Base-by-base conservation (phyloP, 768 basidiomycete species). In the Tephrocybe rancida region DNA sequence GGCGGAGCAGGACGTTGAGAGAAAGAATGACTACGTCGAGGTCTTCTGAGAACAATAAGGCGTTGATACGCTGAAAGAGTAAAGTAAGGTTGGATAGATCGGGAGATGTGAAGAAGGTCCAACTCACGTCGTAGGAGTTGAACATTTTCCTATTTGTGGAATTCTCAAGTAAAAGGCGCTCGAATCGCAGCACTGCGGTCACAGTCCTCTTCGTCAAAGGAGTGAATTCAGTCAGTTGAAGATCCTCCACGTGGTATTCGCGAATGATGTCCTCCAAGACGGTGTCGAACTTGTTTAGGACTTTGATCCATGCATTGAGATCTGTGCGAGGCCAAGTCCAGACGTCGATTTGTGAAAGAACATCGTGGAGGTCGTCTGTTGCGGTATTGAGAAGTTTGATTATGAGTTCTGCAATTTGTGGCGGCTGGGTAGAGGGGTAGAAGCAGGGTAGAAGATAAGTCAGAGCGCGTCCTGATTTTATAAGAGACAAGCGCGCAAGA, bases 271-370 rank as follows among this genome's bases (percentile, higher is more conserved):
- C 85, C 64, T 90, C 94, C 61, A 98, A 80, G 59, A 97, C 85
- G 54, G 77, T 76, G 74, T 99, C 97, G 67, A 99, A 95, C 68
- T 90, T 90, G 80, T 99, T 96, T 44, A 99, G 84, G 53, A 95
- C 92, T 66, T 88, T 87, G 69, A 93, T 86, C 97, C 97, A 99
- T 52, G 90, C 86, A 73, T 97, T 94, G 56, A 99, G 81, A 77
- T 99, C 97, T 51, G 95, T 95, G 57, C 97, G 84, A 30, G 95
- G 92, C 88, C 92, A 98, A 68, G 82, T 87, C 97, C 97, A 99
- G 3, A 78, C 69, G 61, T 88, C 83, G 64, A 95, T 86, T 55
- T 80, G 70, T 27, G 79, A 70, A 52, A 98, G 78, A 52, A 87
- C 77, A 45, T 82, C 71, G 3, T 86, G 74, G 25, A 98, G 77